Conservation (phyloP, 2,329 filamentous ascomycete species). For the Hypoxylon sp. region DNA sequence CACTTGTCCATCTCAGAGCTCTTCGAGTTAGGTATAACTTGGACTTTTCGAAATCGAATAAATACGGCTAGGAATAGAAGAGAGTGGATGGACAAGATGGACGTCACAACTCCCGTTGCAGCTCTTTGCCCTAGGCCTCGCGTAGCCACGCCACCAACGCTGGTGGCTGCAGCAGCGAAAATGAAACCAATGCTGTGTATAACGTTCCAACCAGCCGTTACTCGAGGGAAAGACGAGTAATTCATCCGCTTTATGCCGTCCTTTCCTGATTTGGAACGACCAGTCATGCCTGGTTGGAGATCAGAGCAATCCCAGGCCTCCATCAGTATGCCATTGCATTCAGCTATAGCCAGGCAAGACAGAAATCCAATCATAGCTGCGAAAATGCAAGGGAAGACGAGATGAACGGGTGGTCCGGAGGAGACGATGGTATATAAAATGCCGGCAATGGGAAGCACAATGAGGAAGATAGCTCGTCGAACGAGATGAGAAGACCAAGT, state of each 20-base stretch:
- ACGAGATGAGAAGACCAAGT: slow-evolving; percentile 80
- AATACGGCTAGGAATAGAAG: slow-evolving; percentile 72
- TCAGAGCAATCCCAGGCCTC: slow-evolving; percentile 86
- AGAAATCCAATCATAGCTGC: slow-evolving; percentile 77
- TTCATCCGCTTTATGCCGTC: slow-evolving; percentile 68
- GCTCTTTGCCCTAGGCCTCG: slow-evolving; percentile 75
- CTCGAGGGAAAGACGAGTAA: slow-evolving; percentile 81
- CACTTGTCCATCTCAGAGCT: slow-evolving; percentile 67
- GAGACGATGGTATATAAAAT: slow-evolving; percentile 77
- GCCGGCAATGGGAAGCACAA: slow-evolving; percentile 75
- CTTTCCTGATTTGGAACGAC: slow-evolving; percentile 61
- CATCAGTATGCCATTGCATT: slow-evolving; percentile 84
- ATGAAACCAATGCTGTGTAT: slow-evolving; percentile 78
- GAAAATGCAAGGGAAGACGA: slow-evolving; percentile 75
- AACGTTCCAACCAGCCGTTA: slow-evolving; percentile 77
- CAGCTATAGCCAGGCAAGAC: slow-evolving; percentile 78
- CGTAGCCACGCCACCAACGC: slow-evolving; percentile 75
- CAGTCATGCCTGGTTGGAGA: slow-evolving; percentile 77
- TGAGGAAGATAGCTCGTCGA: slow-evolving; percentile 75
- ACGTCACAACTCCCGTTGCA: slow-evolving; percentile 76
- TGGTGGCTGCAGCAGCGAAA: slow-evolving; percentile 76
- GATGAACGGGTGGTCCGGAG: slow-evolving; percentile 70
- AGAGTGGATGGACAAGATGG: slow-evolving; percentile 74
- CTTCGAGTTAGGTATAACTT: slow-evolving; percentile 75
- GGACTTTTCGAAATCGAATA: slow-evolving; percentile 73